Base-by-base conservation (phyloP, 129 eudicot genomes). In the Glebionis coronaria region DNA sequence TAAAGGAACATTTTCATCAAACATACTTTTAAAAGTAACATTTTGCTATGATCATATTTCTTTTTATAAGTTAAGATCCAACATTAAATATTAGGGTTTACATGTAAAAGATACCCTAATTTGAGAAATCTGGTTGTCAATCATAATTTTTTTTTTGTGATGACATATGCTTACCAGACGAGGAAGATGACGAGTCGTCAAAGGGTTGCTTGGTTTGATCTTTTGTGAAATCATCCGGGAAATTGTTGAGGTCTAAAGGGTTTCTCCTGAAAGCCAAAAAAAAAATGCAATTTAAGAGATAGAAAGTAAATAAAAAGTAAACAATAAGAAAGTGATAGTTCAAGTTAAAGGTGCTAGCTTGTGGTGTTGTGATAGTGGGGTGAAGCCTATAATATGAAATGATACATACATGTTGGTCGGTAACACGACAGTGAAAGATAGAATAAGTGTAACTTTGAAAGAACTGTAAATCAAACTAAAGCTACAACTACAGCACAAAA, bases 171-270 rank as follows among this genome's bases (percentile, higher is more conserved):
- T 50, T 73, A 84, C 87, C 85, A 28, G 80, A 75, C 64, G 88
- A 79, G 80, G 92, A 83, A 58, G 95, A 85, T 79, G 96, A 91
- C 16, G 87, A 82, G 79, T 88, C 90, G 46, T 88, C 91, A 73
- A 63, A 65, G 46, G 60, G 64, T 50, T 79, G 82, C 75, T 80
- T 91, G 69, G 85, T 90, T 55, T 86, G 90, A 69, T 82, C 85
- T 59, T 54, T 63, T 12, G 78, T 78, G 76, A 73, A 88, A 80
- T 92, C 98, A 18, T 92, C 98, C 0, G 98, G 98, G 44, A 88
- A 82, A 79, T 92, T 86, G 81, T 92, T 92, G 59, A 92, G 96
- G 77, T 92, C 98, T 70, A 92, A 58, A 45, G 98, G 96, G 81
- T 83, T 86, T 80, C 95, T 86, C 98, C 98, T 92, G 94, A 66